A percentile compares a stretch with the other conserved stretches of the same genome.
Conservation (phyloP, 1,284 basidiomycete species). For the Trichosporon asahii region DNA sequence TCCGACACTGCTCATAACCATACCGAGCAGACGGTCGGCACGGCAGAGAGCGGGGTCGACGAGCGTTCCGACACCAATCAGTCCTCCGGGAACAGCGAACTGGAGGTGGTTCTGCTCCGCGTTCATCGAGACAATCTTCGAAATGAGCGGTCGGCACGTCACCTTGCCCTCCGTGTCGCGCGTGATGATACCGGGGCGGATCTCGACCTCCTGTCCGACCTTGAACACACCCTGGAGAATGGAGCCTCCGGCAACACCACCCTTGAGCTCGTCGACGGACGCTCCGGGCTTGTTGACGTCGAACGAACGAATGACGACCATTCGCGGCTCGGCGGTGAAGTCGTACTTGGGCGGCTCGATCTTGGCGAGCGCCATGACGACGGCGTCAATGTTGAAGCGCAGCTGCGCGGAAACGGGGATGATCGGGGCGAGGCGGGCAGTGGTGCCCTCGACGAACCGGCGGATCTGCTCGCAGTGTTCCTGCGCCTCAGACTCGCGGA, state of each 20-base stretch:
- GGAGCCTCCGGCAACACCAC: constrained; percentile 95
- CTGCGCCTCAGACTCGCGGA: constrained; percentile 83
- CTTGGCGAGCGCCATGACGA: constrained; percentile 96
- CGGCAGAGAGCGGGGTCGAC: constrained; percentile 96
- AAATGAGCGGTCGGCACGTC: constrained; percentile 90
- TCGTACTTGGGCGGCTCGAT: constrained; percentile 92
- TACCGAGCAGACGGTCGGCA: constrained; percentile 93
- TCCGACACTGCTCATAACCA: constrained; percentile 90
- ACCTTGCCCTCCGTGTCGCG: constrained; percentile 89
- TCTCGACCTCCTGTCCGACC: constrained; percentile 88
- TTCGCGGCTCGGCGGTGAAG: constrained; percentile 82
- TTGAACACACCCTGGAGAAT: constrained; percentile 89
- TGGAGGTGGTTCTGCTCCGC: constrained; percentile 92
- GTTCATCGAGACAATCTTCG: constrained; percentile 81
- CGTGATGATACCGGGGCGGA: constrained; percentile 93
- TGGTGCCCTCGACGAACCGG: constrained; percentile 92
- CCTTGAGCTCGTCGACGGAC: constrained; percentile 94
- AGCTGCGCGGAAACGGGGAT: constrained; percentile 98
- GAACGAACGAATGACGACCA: constrained; percentile 99
- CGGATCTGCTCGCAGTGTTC: constrained; percentile 92
- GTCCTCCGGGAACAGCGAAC: constrained; percentile 93
- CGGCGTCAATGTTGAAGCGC: constrained; percentile 99
- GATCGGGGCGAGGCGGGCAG: constrained; percentile 94
- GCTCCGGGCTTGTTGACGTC: constrained; percentile 99
- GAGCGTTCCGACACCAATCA: constrained; percentile 96